phyloP scores from a whole-genome alignment of 106 monocot genomes.

The Vanilla planifolia region DNA sequence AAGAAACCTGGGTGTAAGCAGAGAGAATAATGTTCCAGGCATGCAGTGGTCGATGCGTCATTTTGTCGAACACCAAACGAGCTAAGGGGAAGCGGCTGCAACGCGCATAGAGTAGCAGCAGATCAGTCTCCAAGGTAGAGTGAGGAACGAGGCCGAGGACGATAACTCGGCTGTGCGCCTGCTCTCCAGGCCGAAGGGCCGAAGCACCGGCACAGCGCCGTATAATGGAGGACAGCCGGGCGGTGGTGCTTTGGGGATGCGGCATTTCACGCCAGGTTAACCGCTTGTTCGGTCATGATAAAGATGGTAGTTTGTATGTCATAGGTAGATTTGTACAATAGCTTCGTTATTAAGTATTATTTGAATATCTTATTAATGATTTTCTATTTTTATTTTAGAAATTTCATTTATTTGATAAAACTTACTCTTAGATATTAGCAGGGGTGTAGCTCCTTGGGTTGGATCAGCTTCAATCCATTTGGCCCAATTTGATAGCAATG shows the following conservation, averaged over 20 bases:
- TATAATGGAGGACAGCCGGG: slow-evolving; percentile 24
- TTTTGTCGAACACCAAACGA: slow-evolving; percentile 45
- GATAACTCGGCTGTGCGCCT: slow-evolving; percentile 38
- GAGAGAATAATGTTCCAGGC: slow-evolving; percentile 69
- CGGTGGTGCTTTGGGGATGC: neutral
- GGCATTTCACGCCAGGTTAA: neutral
- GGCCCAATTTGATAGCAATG: too few species aligned
- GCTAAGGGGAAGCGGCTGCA: slow-evolving; percentile 17
- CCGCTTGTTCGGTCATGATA: too few species aligned
- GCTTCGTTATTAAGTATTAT: too few species aligned
- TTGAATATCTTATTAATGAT: too few species aligned
- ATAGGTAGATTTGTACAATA: too few species aligned
- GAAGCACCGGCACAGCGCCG: slow-evolving; percentile 12
- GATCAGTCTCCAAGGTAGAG: slow-evolving; percentile 56
- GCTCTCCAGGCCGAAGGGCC: slow-evolving; percentile 23
- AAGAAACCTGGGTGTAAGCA: slow-evolving; percentile 21
- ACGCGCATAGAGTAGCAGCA: slow-evolving; percentile 48
- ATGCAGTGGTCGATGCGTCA: slow-evolving; percentile 37
- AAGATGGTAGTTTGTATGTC: too few species aligned
- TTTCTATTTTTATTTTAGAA: too few species aligned
- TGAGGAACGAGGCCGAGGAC: slow-evolving; percentile 27
- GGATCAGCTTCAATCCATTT: too few species aligned
- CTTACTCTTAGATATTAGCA: too few species aligned
- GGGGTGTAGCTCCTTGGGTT: too few species aligned
- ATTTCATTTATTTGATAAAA: too few species aligned